These are phyloP conservation scores for Microcyclospora pomicola DNA, from an alignment of 2,329 filamentous ascomycete genomes.

Conservation along the genomic window DNA sequence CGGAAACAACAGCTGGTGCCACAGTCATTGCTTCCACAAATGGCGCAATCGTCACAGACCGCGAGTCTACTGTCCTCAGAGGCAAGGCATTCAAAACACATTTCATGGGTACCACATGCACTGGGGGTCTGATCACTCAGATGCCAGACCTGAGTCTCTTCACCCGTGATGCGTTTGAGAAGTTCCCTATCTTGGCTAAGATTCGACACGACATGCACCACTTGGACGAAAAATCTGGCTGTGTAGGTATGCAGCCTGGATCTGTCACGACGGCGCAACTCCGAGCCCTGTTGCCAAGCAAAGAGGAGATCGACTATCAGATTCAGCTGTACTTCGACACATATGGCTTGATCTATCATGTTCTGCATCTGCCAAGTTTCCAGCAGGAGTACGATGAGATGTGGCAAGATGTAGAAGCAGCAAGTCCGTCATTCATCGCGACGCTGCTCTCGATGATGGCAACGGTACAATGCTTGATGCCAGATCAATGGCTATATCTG, in stretches of 20 bases:
- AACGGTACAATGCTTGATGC: slow-evolving; percentile 22
- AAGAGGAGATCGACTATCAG: slow-evolving; percentile 28
- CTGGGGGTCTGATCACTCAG: slow-evolving; percentile 19
- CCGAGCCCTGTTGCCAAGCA: slow-evolving; percentile 24
- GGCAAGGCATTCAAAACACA: slow-evolving; percentile 33
- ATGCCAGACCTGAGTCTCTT: slow-evolving; percentile 17
- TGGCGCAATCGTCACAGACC: slow-evolving; percentile 11
- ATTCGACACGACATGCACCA: slow-evolving; percentile 16
- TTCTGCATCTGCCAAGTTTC: slow-evolving; percentile 42
- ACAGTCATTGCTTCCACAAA: background rate
- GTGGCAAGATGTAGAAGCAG: slow-evolving; percentile 27
- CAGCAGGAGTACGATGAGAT: slow-evolving; percentile 35
- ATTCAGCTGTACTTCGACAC: slow-evolving; percentile 35
- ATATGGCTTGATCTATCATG: slow-evolving; percentile 38
- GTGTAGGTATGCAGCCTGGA: slow-evolving; percentile 10
- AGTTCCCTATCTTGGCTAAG: slow-evolving; percentile 21
- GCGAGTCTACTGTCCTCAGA: slow-evolving; percentile 29
- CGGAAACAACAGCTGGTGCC: slow-evolving; percentile 10
- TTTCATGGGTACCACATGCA: slow-evolving; percentile 30
- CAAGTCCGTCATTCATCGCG: slow-evolving; percentile 24
- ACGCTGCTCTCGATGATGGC: slow-evolving; percentile 28
- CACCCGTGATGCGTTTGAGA: slow-evolving; percentile 18
- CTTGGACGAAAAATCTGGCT: slow-evolving; percentile 11
- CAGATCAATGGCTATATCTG: slow-evolving; percentile 23
- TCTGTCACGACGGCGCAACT: slow-evolving; percentile 22